Evolutionary conservation across 73 alveolate genomes (phyloP), one percentile per base, ranked within the genome.

Genomic region (Paramecium tetraurelia): DNA sequence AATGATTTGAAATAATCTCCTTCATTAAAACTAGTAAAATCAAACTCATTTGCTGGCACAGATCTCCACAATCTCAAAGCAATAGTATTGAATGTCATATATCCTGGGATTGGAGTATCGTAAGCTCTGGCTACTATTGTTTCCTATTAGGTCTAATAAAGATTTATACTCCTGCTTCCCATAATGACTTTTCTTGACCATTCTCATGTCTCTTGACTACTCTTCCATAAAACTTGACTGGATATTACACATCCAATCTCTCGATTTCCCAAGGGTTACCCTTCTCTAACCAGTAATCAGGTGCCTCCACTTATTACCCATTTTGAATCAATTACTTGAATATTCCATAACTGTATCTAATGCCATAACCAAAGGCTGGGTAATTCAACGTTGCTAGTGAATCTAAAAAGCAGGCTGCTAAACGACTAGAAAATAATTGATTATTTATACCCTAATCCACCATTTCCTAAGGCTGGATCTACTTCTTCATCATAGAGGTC

Each of bases 311-410:
- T 94, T 99, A 98, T 89, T 98, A 97, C 46, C 99, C 99, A 86
- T 98, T 98, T 76, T 93, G 92, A 93, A 99, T 99, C 92, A 92
- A 93, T 92, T 99, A 99, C 94, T 97, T 97, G 97, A 99, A 99
- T 93, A 99, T 99, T 50, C 99, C 99, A 85, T 99, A 99, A 95
- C 98, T 99, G 93, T 99, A 99, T 95, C 99, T 96, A 72, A 99
- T 97, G 85, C 99, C 99, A 94, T 99, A 99, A 10, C 99, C 99
- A 99, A 99, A 98, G 24, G 99, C 99, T 33, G 99, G 99, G 41
- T 96, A 93, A 58, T 98, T 98, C 58, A 99, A 96, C 58, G 99
- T 98, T 68, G 99, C 99, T 93, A 99, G 43, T 38, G 99, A 98
- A 89, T 99, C 99, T 84, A 99, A 86, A 97, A 98, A 99, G 93